Evolutionary conservation across 108 stramenopile species (phyloP), one percentile per base, ranked within the genome.

Genomic region (Stephanodiscus minutulus): DNA sequence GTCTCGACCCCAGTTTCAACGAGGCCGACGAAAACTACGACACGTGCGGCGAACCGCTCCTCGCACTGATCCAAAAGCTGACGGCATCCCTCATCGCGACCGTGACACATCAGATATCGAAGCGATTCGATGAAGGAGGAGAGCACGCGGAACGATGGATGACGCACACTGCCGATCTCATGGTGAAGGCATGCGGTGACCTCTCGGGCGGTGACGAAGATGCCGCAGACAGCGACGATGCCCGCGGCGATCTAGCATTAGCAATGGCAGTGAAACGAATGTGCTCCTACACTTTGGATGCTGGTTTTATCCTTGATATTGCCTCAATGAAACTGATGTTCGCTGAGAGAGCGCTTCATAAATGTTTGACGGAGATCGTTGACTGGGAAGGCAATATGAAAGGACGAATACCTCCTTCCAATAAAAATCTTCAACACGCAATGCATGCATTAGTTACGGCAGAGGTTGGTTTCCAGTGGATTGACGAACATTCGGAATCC

Each of bases 181-280:
- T 72, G 9, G 71, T 79, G n/a, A 44, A 79, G 27, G 64, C 71
- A 18, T 72, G 70, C 33, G 48, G 60, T 33, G 55, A 65, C 56
- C 64, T 79, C 24, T 44, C 52, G 3, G 53, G 52, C 7, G 78
- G 78, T 1, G 71, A 61, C n/a, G 65, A 49, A 37, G 66, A 49
- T 28, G 22, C 69, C 21, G 78, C 78, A 27, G 78, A 79, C 37
- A 55, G 50, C 27, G 71, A 79, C 59, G 78, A 79, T 63, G 39
- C 33, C 24, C 20, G 61, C 21, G 78, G 78, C 39, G 43, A 62
- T 61, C 66, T 79, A 0, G 60, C 71, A 25, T 72, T 79, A 35
- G 71, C 71, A 15, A 59, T 60, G 18, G 71, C 64, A 15, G 60
- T 68, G 22, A 61, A 57, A 48, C 52, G 64, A 33, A 57, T 79